Percentiles rank a stretch among this genome's conserved stretches.
These are phyloP conservation scores for Aspergillus persii DNA, from an alignment of 2,329 filamentous ascomycete genomes.

Conservation along the genomic window DNA sequence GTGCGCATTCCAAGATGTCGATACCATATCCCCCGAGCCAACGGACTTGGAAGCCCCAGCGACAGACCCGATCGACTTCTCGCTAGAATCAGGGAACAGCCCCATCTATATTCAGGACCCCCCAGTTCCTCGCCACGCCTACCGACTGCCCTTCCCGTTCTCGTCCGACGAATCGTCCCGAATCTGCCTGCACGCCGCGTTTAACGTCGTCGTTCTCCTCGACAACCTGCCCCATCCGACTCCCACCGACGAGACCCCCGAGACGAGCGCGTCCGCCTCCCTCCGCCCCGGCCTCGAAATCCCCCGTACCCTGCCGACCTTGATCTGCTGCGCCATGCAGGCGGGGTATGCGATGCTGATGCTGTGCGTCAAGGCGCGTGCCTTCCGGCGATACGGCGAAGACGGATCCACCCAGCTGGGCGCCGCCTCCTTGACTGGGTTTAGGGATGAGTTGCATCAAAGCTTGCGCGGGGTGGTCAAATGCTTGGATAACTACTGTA, in stretches of 20 bases:
- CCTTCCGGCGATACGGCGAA: not conserved
- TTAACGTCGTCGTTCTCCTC: conserved; percentile 27
- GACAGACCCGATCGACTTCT: not conserved
- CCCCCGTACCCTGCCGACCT: conserved; percentile 28
- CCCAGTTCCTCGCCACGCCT: not conserved
- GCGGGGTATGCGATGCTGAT: conserved; percentile 30
- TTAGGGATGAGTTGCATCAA: conserved; percentile 21
- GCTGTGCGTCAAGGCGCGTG: conserved; percentile 20
- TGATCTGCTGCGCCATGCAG: conserved; percentile 26
- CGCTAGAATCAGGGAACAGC: not conserved
- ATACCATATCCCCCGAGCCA: conserved; percentile 6
- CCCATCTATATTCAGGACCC: not conserved
- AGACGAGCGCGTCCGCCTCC: conserved; percentile 2
- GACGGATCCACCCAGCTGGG: not conserved
- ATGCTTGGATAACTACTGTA: conserved; percentile 19
- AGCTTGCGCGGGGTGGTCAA: conserved; percentile 17
- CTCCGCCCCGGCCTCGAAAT: conserved; percentile 4
- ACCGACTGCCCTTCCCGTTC: conserved; percentile 17
- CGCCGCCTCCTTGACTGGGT: conserved; percentile 6
- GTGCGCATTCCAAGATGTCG: conserved; percentile 28
- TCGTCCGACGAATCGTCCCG: conserved; percentile 24
- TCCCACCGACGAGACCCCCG: conserved; percentile 7
- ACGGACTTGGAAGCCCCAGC: not conserved
- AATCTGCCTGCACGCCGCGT: conserved; percentile 27
- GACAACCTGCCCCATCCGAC: conserved; percentile 25